A percentile compares a stretch with the other conserved stretches of the same genome.
Evolutionary conservation across 2,329 filamentous ascomycete genomes (phyloP).

Genomic region (Stemphylium lycopersici): DNA sequence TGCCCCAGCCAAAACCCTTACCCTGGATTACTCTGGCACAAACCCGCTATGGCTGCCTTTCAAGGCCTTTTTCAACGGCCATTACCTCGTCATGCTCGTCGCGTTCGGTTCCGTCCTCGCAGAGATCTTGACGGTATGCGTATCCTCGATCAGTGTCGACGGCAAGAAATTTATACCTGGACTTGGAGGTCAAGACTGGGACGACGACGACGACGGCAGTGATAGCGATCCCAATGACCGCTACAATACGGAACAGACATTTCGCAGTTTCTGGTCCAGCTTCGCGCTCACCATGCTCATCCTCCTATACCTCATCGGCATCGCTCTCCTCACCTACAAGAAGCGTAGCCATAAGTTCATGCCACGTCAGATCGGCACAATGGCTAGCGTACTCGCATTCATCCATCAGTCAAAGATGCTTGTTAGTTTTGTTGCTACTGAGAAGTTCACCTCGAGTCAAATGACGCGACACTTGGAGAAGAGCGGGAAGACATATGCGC

Average conservation of each 20-base stretch:
- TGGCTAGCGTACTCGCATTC: slow-evolving; percentile 75
- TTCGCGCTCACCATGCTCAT: slow-evolving; percentile 67
- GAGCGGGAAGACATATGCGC: slow-evolving; percentile 71
- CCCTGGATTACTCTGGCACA: slow-evolving; percentile 74
- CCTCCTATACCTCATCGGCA: slow-evolving; percentile 67
- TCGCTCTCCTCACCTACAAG: slow-evolving; percentile 65
- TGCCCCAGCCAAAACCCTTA: slow-evolving; percentile 69
- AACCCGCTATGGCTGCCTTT: slow-evolving; percentile 71
- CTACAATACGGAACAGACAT: slow-evolving; percentile 52
- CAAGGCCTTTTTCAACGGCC: slow-evolving; percentile 66
- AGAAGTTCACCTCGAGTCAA: slow-evolving; percentile 64
- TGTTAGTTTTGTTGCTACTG: slow-evolving; percentile 74
- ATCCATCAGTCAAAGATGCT: slow-evolving; percentile 84
- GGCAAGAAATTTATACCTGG: slow-evolving; percentile 63
- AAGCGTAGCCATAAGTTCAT: slow-evolving; percentile 72
- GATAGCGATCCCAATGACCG: slow-evolving; percentile 16
- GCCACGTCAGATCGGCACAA: slow-evolving; percentile 78
- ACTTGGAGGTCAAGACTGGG: slow-evolving; percentile 24
- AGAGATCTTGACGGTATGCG: slow-evolving; percentile 74
- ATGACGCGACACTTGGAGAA: slow-evolving; percentile 67
- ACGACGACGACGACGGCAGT: slow-evolving; percentile 17
- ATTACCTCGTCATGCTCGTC: slow-evolving; percentile 70
- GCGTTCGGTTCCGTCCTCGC: slow-evolving; percentile 74
- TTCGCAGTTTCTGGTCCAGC: slow-evolving; percentile 69
- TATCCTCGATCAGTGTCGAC: slow-evolving; percentile 70